Percentiles rank a stretch among this genome's conserved stretches.
Conservation (phyloP, 2,329 filamentous ascomycete genomes). For the Monosporascus sp. region DNA sequence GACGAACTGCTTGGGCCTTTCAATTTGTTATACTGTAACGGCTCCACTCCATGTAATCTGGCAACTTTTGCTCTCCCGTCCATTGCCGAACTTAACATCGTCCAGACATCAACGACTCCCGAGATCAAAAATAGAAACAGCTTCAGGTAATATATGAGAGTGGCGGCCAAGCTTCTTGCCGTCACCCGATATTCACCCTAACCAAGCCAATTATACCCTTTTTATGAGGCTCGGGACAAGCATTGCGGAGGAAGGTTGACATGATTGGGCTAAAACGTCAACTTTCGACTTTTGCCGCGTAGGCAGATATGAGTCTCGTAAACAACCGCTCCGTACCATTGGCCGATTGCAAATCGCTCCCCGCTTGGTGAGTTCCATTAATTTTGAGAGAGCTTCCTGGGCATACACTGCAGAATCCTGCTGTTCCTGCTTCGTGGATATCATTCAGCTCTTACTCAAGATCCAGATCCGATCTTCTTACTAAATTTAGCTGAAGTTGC, state of each 20-base stretch:
- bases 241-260: background rate
- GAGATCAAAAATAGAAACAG: no score
- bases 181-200: background rate
- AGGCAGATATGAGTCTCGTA: background rate
- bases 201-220: background rate
- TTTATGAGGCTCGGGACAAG: background rate
- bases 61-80: background rate
- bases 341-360: background rate
- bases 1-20: background rate
- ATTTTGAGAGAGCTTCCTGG: background rate
- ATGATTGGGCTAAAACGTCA: background rate
- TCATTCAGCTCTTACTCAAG: background rate
- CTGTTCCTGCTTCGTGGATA: background rate
- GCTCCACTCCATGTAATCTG: background rate
- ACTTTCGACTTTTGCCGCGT: background rate
- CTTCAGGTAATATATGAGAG: no score
- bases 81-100: background rate
- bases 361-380: background rate
- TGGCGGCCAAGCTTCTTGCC: background rate
- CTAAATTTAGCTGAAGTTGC: background rate
- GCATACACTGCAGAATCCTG: background rate
- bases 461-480: background rate
- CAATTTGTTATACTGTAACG: background rate
- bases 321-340: background rate
- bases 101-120: no score